Base-by-base conservation (phyloP, 1,284 basidiomycete genomes). In the Malassezia japonica region DNA sequence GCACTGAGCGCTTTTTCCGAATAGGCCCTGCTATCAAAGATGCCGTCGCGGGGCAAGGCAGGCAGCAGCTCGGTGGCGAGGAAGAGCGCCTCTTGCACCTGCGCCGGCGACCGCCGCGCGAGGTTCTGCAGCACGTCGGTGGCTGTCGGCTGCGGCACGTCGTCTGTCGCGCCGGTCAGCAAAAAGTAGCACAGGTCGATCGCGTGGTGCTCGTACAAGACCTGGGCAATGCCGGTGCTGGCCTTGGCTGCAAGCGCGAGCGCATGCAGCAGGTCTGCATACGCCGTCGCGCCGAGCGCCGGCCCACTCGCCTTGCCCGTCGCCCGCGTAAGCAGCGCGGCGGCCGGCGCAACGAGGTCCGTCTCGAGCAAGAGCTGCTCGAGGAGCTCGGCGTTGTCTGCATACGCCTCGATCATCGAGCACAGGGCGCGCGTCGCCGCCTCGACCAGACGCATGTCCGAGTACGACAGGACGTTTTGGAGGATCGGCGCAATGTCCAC, bases 121-220 rank as follows among this genome's bases (percentile, higher is more conserved):
- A 98, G 77, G 72, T 92, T 96, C 75, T 96, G 88, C 81, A 96
- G 87, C 29, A 98, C 87, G 6, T 87, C 86, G 87, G 96, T 91
- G 2, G 47, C 51, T 25, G 33, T 31, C 2, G 56, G 56, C 6
- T 44, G 45, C 16, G 28, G 9, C 9, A 18, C 28, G 9, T 15
- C 25, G 10, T 18, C 29, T 5, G 31, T 16, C 13, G 65, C 69
- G 40, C 70, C 70, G 9, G 68, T 68, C n/a, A 72, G 55, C 34
- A 72, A 53, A 13, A 57, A 50, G 50, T 68, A 68, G 27, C 70
- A 57, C n/a, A 65, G 65, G 37, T 68, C 68, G 50, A 70, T 60
- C 12, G 69, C 56, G 56, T 62, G 59, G 49, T 62, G 61, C 49
- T 71, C 66, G 32, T 67, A 57, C 29, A 72, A 56, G 20, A 53